Evolutionary conservation across 495 filamentous ascomycete species (phyloP), one percentile per base, ranked within the genome.

Genomic region (Massariosphaeria phaeospora): DNA sequence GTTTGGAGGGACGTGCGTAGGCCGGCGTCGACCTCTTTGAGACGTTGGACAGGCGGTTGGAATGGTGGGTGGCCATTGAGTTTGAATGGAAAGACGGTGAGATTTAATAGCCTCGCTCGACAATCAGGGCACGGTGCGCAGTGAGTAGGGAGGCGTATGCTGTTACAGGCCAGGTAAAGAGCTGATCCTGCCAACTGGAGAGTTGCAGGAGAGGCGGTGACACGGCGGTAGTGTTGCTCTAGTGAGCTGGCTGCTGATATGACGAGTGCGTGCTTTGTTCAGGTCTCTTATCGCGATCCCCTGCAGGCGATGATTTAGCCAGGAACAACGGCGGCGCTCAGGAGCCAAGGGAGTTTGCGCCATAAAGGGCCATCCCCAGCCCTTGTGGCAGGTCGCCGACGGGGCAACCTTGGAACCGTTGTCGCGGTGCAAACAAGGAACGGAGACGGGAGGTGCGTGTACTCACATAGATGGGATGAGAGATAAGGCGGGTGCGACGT

Each of bases 1-100:
- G 45, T 42, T 53, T 62, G 15, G 55, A 48, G 8, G 63, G 59
- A 25, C 63, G 59, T 11, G 55, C 59, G 43, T 59, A 55, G 36
- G 63, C 54, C 34, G 54, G 50, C 46, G 57, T 24, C 43, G 46
- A 44, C 59, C 45, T 62, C 52, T 66, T 66, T 30, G 52, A 50
- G 41, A 58, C 52, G 50, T 50, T 53, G 30, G 61, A 57, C 29
- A 53, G 45, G 18, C 46, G 56, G 42, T 29, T 42, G 42, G 21
- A 25, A 23, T 63, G 55, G 31, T 57, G 56, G 6, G 57, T 61
- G 24, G 61, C 57, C 61, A 64, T 64, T 39, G 57, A 54, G 34
- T 27, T 25, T 30, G n/a, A 21, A 20, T 48, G 52, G 55, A 64
- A 64, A 57, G 56, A 61, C 61, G 61, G 61, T 61, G 57, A 64